Evolutionary conservation across 139 green algal species (phyloP), one percentile per base, ranked within the genome.

Genomic region (Micromonas commoda): DNA sequence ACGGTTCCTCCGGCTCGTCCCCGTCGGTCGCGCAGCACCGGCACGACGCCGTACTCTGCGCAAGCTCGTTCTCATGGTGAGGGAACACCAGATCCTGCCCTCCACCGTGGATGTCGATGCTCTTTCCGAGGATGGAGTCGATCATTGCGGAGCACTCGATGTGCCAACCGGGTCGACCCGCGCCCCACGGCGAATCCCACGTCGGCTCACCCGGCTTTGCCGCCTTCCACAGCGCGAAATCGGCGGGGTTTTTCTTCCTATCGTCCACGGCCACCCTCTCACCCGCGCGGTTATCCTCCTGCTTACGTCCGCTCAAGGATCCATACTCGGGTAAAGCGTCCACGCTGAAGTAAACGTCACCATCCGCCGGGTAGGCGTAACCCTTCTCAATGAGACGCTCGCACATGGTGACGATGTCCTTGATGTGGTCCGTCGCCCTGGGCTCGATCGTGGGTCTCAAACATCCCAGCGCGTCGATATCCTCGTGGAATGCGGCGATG

Each of bases 101-200:
- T 0, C 95, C 93, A 5, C 84, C 1, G 88, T 95, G 85, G 73
- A 99, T 96, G 88, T 99, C 95, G 72, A 99, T 84, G 33, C 81
- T 82, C n/a, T 68, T 3, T 16, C 45, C 94, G 39, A 97, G 80
- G 28, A 99, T 82, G 3, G 88, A 77, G 45, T 68, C 87, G 0
- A 94, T 94, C 95, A 99, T 99, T 4, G 93, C 95, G 38, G 82
- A 92, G 93, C 95, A 99, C 86, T 99, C 95, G 73, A 99, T 99
- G 86, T 99, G 95, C 95, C 95, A 99, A 0, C 93, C 92, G 9
- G 32, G 95, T 1, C 95, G 84, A 6, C 95, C 95, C 0, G 67
- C 76, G 0, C 95, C 95, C 95, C 95, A 99, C 31, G 95, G 95
- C 64, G 78, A 91, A 24, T 89, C 82, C 95, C 95, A 99, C 19